Conservation (phyloP, 2,329 filamentous ascomycete genomes). For the Epicoccum sorghinum region DNA sequence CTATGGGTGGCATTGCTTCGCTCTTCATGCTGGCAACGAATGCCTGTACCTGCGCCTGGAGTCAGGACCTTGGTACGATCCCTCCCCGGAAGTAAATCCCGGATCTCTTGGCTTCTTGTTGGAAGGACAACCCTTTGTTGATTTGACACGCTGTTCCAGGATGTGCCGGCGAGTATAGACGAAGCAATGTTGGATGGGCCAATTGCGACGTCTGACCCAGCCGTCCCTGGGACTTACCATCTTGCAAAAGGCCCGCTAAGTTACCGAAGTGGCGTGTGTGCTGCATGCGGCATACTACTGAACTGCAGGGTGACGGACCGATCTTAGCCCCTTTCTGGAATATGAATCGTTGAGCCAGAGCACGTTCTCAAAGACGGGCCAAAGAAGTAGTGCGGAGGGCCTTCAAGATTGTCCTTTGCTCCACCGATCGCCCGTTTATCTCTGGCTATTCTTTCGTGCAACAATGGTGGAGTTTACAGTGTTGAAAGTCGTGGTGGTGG, state of each 20-base stretch:
- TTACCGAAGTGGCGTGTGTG: conserved; percentile 12
- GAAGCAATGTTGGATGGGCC: not conserved
- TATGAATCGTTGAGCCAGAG: not conserved
- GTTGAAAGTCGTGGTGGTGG: conserved; percentile 18
- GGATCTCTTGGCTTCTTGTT: not conserved
- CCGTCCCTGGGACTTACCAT: not conserved
- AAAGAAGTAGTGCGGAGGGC: conserved; percentile 5
- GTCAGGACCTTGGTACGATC: not conserved
- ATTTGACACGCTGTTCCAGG: not conserved
- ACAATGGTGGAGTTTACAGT: conserved; percentile 11
- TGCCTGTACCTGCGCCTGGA: too few species aligned
- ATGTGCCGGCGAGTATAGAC: not conserved
- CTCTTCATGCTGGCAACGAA: too few species aligned
- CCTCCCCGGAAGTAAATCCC: not conserved
- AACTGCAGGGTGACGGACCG: conserved; percentile 6
- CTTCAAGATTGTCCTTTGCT: not conserved
- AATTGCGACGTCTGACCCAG: not conserved
- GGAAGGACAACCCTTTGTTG: not conserved
- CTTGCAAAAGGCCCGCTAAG: not conserved
- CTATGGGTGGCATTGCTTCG: not conserved
- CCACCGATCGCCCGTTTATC: not conserved
- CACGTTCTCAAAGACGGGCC: conserved; percentile 3
- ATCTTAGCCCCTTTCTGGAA: conserved; percentile 13
- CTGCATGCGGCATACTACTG: conserved; percentile 5
- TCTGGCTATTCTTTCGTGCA: not conserved